Evolutionary conservation across 2,329 filamentous ascomycete species (phyloP).

Genomic region (Cercospora canescens): DNA sequence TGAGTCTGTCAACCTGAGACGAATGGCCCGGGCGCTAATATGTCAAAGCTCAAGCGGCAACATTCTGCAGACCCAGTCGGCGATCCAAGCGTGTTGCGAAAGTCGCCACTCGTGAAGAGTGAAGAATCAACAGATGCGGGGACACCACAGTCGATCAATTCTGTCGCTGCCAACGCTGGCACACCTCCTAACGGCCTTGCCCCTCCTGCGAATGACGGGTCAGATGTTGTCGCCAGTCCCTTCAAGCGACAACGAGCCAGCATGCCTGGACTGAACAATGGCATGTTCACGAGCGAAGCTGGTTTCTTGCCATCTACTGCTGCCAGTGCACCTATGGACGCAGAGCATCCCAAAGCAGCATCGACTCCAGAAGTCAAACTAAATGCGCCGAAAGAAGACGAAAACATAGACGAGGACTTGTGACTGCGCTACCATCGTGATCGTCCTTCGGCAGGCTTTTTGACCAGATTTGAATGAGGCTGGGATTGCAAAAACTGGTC

Average conservation of each 20-base stretch:
- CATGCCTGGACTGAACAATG: constrained; percentile 41
- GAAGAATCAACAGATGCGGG: constrained; percentile 44
- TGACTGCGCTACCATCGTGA: constrained; percentile 30
- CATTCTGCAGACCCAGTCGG: constrained; percentile 71
- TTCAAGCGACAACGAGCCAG: constrained; percentile 75
- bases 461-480: constrained; percentile 7
- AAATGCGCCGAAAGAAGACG: constrained; percentile 35
- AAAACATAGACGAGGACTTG: constrained; percentile 46
- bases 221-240: constrained; percentile 65
- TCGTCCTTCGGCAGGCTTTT: not conserved
- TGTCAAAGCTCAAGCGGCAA: constrained; percentile 70
- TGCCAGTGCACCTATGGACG: constrained; percentile 11
- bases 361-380: constrained; percentile 29
- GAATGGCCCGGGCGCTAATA: constrained; percentile 21
- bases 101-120: constrained; percentile 42
- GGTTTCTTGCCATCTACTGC: constrained; percentile 20
- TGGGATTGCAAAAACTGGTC: not conserved
- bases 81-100: constrained; percentile 41
- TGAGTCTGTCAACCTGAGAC: constrained; percentile 44
- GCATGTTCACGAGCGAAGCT: constrained; percentile 23
- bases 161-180: constrained; percentile 33
- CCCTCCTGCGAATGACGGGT: constrained; percentile 37
- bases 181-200: constrained; percentile 34
- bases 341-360: constrained; percentile 34
- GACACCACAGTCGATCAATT: constrained; percentile 39